A percentile compares a stretch with the other conserved stretches of the same genome.
These are phyloP conservation scores for Pleurotus sapidus DNA, from an alignment of 768 basidiomycete genomes.

Conservation along the genomic window DNA sequence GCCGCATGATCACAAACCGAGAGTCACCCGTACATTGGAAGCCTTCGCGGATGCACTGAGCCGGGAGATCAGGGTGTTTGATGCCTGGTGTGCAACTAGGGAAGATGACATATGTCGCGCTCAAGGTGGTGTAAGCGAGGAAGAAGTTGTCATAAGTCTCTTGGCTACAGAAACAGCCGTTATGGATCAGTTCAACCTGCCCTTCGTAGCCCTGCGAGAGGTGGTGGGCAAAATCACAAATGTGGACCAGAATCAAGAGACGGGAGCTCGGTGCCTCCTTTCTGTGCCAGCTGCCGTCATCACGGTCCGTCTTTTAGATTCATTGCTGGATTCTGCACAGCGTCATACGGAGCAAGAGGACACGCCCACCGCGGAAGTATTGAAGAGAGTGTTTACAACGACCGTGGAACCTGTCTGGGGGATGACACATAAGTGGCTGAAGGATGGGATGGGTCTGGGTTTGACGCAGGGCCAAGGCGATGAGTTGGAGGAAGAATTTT, in stretches of 20 bases:
- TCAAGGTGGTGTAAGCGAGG: slow-evolving; percentile 39
- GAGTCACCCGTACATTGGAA: slow-evolving; percentile 62
- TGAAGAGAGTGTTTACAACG: slow-evolving; percentile 60
- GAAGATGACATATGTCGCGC: slow-evolving; percentile 71
- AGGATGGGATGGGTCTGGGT: slow-evolving; percentile 63
- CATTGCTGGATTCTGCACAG: slow-evolving; percentile 54
- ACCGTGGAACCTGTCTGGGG: slow-evolving; percentile 72
- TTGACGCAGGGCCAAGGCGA: slow-evolving; percentile 27
- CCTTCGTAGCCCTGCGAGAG: slow-evolving; percentile 54
- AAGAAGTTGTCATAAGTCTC: slow-evolving; percentile 58
- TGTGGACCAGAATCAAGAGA: not conserved
- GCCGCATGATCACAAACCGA: slow-evolving; percentile 15
- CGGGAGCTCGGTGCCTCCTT: not conserved
- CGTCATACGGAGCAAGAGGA: slow-evolving; percentile 61
- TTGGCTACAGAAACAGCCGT: slow-evolving; percentile 61
- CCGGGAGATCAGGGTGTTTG: slow-evolving; percentile 52
- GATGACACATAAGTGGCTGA: slow-evolving; percentile 71
- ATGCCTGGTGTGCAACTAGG: slow-evolving; percentile 65
- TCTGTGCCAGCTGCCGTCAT: slow-evolving; percentile 43
- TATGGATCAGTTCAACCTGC: slow-evolving; percentile 51
- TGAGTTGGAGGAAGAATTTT: slow-evolving; percentile 71
- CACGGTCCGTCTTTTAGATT: slow-evolving; percentile 60
- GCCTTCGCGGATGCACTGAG: slow-evolving; percentile 80
- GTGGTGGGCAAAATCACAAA: slow-evolving; percentile 36
- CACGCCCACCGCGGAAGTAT: slow-evolving; percentile 43